These are phyloP conservation scores for Pharus latifolius DNA, from an alignment of 176 grass and related monocot species.

Conservation along the genomic window DNA sequence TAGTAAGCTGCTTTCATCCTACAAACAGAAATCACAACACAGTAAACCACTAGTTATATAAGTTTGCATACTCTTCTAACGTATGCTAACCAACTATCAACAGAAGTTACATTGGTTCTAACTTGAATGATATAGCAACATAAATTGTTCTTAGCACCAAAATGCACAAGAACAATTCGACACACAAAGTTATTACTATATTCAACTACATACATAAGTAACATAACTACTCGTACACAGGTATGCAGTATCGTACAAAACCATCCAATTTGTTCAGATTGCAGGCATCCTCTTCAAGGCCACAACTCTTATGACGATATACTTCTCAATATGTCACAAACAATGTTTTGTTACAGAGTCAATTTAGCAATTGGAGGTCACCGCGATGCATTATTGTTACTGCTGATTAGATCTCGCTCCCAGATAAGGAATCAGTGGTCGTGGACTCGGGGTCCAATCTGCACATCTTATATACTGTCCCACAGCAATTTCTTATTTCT, in stretches of 20 bases:
- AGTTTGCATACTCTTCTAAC: too few species aligned
- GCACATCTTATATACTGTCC: not conserved
- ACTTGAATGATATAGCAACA: too few species aligned
- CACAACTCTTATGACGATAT: not conserved
- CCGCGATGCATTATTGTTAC: not conserved
- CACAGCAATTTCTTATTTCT: not conserved
- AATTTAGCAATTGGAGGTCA: not conserved
- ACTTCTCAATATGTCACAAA: not conserved
- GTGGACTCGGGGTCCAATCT: too few species aligned
- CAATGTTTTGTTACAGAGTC: not conserved
- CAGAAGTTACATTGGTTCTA: too few species aligned
- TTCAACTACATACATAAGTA: not conserved
- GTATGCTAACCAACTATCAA: too few species aligned
- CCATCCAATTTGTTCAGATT: not conserved
- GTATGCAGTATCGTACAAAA: not conserved
- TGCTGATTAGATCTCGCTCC: too few species aligned
- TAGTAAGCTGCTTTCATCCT: too few species aligned
- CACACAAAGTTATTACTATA: not conserved
- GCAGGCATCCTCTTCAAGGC: not conserved
- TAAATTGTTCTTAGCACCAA: too few species aligned
- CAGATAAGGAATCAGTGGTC: not conserved
- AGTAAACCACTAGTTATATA: too few species aligned
- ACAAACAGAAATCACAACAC: too few species aligned
- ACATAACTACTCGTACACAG: not conserved
- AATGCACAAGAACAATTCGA: not conserved